Percentiles rank a stretch among this genome's conserved stretches.
Evolutionary conservation across 2,329 filamentous ascomycete genomes (phyloP).

Genomic region (Monilinia vaccinii-corymbosi): DNA sequence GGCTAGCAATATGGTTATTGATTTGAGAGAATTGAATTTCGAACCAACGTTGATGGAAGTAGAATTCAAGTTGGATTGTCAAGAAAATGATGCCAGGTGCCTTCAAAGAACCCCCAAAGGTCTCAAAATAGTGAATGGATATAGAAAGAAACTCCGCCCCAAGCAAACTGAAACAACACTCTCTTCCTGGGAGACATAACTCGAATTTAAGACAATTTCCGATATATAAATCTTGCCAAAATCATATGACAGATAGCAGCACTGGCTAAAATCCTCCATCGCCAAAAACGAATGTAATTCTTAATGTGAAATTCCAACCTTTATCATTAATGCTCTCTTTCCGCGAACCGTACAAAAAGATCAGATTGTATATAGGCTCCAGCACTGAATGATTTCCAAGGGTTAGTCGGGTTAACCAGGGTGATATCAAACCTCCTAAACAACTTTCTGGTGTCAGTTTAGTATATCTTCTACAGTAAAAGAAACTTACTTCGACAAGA

Average conservation of each 20-base stretch:
- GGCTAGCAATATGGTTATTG: not conserved
- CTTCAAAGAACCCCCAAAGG: not conserved
- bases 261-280: not conserved
- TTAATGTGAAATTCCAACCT: not conserved
- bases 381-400: not conserved
- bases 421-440: not conserved
- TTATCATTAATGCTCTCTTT: not conserved
- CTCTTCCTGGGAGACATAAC: not conserved
- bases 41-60: not conserved
- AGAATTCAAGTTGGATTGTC: not conserved
- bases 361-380: not conserved
- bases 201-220: not conserved
- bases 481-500: slow-evolving; percentile 34
- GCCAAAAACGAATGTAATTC: not conserved
- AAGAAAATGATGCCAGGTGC: not conserved
- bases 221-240: not conserved
- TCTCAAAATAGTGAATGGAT: not conserved
- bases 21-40: not conserved
- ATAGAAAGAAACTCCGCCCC: too few relatives aligned
- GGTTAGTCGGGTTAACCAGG: not conserved
- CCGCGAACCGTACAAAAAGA: not conserved
- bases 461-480: not conserved
- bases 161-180: not conserved
- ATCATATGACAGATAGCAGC: not conserved
- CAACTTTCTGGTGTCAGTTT: not conserved